Base-by-base conservation (phyloP, 202 grass and related monocot species). In the Cymbopogon flexuosus region DNA sequence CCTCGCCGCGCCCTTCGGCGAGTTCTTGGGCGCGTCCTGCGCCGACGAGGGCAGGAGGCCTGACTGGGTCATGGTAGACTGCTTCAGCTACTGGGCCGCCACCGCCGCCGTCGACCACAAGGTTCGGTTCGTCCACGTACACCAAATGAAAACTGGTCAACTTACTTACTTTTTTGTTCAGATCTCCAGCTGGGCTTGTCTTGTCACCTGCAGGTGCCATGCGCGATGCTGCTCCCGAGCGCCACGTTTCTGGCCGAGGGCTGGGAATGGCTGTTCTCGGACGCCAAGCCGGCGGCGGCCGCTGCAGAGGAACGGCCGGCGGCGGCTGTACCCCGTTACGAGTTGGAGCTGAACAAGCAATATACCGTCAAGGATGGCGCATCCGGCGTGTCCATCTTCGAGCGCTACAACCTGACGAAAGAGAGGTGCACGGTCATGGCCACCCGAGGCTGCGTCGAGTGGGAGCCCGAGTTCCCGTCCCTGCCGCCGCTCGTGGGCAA, bases 31-130 rank as follows among this genome's bases (percentile, higher is more conserved):
- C 49, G 52, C 62, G 24, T 39, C 62, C 2, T 68, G 42, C 61
- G 46, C 81, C 9, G 59, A 77, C 12, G 51, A 22, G 5, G 63
- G 1, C 45, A 30, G 0, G 39, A 84, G 73, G 43, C 81, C 73
- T 1, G 64, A 77, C 37, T 77, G 81, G 81, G 34, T 84, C 81
- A n/a, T 84, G 73, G 7, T 30, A 46, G 72, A 84, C 81, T 18
- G 8, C n/a, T 31, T 75, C 35, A 72, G 66, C 54, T 36, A 60
- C 72, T 75, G 52, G 54, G 52, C 19, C 6, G 72, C 72, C 19
- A 0, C 54, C 54, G 18, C 56, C 16, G 81, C 81, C 10, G 10
- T 2, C 2, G n/a, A 35, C 4, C 27, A 15, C 49, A 47, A 75
- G 19, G 72, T 75, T 37, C 10, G 15, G 30, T 31, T 0, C 33